phyloP scores from a whole-genome alignment of 2,329 filamentous ascomycete genomes.

The Xylaria sp. region DNA sequence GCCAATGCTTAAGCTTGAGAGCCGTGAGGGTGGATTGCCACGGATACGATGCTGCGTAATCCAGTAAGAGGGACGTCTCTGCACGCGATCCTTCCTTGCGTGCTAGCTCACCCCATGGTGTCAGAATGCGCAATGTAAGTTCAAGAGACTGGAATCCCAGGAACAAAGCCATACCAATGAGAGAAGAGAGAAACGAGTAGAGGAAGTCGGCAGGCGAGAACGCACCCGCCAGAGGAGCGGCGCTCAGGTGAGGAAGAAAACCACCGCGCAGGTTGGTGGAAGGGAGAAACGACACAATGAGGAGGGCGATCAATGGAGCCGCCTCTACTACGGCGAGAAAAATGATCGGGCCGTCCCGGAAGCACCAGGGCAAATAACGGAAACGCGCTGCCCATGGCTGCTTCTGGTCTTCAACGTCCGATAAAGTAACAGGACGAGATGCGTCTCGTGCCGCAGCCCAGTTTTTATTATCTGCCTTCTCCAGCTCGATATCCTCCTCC shows the following conservation, averaged over 20 bases:
- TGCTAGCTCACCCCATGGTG: slow-evolving; percentile 71
- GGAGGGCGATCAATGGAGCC: slow-evolving; percentile 70
- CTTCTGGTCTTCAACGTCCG: slow-evolving; percentile 55
- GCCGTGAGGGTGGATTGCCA: slow-evolving; percentile 65
- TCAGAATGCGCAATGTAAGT: slow-evolving; percentile 66
- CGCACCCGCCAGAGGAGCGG: slow-evolving; percentile 63
- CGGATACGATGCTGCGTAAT: slow-evolving; percentile 72
- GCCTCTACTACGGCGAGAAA: slow-evolving; percentile 66
- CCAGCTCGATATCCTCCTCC: slow-evolving; percentile 34
- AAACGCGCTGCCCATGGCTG: slow-evolving; percentile 61
- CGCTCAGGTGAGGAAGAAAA: slow-evolving; percentile 72
- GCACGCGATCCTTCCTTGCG: slow-evolving; percentile 64
- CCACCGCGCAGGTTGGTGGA: slow-evolving; percentile 68
- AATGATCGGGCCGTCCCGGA: slow-evolving; percentile 70
- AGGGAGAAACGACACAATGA: slow-evolving; percentile 80
- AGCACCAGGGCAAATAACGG: slow-evolving; percentile 77
- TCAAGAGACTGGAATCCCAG: slow-evolving; percentile 72
- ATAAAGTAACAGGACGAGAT: slow-evolving; percentile 33
- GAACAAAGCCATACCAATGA: slow-evolving; percentile 71
- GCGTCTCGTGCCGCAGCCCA: slow-evolving; percentile 42
- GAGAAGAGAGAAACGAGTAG: slow-evolving; percentile 75
- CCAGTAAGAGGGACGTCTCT: slow-evolving; percentile 68
- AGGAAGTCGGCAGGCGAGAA: slow-evolving; percentile 90
- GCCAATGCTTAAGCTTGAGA: slow-evolving; percentile 65
- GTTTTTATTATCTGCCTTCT: slow-evolving; percentile 33